Evolutionary conservation across 1,284 basidiomycete genomes (phyloP).

Genomic region (Pyrrhoderma lamaoense): DNA sequence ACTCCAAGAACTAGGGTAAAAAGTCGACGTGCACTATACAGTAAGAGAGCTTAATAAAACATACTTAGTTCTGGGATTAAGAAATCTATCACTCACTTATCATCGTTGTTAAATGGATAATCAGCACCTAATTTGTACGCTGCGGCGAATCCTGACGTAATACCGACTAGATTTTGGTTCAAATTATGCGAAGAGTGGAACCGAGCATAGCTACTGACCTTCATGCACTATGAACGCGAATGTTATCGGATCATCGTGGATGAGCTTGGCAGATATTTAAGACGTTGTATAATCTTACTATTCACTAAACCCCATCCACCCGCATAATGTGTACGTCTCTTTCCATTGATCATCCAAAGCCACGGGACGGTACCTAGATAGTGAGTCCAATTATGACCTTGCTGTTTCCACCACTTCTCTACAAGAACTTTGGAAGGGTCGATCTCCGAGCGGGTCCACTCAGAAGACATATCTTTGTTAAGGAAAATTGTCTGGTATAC

Average conservation of each 20-base stretch:
- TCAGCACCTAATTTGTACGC: constrained; percentile 51
- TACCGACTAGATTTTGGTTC: constrained; percentile 46
- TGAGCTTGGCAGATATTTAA: neutral
- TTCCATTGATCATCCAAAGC: constrained; percentile 56
- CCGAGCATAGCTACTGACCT: constrained; percentile 11
- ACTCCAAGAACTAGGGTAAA: constrained; percentile 41
- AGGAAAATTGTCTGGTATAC: constrained; percentile 65
- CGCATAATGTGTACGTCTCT: constrained; percentile 27
- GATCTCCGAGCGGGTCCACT: constrained; percentile 51
- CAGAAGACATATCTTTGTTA: constrained; percentile 39
- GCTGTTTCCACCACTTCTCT: constrained; percentile 59
- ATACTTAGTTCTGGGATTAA: neutral
- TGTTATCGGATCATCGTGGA: neutral
- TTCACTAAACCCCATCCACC: constrained; percentile 19
- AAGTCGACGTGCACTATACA: constrained; percentile 25
- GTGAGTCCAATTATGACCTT: constrained; percentile 52
- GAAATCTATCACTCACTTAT: constrained; percentile 29
- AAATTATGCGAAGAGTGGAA: too few relatives aligned
- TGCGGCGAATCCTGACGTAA: constrained; percentile 52
- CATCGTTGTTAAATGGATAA: constrained; percentile 39
- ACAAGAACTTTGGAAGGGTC: constrained; percentile 40
- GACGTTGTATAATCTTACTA: constrained; percentile 7
- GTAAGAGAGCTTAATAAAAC: too few relatives aligned
- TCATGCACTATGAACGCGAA: constrained; percentile 14
- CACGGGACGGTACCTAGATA: constrained; percentile 51